Conservation (phyloP, 1,139 yeast species). For the Kazachstania sp. region DNA sequence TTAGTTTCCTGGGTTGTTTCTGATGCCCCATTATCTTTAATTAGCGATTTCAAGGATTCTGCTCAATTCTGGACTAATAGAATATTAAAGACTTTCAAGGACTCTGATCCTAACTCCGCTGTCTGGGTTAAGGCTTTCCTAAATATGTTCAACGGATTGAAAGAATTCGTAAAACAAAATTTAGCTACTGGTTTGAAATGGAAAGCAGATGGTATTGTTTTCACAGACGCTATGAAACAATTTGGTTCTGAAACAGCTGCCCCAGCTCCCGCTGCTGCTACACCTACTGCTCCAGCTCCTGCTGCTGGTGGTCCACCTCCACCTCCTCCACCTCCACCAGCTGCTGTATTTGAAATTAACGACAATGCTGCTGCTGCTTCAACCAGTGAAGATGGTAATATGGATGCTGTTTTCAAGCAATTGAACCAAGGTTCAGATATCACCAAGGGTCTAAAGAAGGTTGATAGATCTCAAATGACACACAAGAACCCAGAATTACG, state of each 20-base stretch:
- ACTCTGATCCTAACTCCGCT: conserved; percentile 53
- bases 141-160: conserved; percentile 58
- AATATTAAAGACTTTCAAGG: conserved; percentile 74
- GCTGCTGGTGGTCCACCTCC: conserved; percentile 30
- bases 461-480: conserved; percentile 88
- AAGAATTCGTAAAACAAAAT: conserved; percentile 61
- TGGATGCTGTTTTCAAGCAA: conserved; percentile 88
- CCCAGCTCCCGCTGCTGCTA: conserved; percentile 7
- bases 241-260: neutral
- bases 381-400: conserved; percentile 35
- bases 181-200: conserved; percentile 80
- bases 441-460: conserved; percentile 82
- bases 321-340: conserved; percentile 48
- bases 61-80: conserved; percentile 93
- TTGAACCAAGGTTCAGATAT: conserved; percentile 77
- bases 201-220: conserved; percentile 50
- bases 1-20: conserved; percentile 85
- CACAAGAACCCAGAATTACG: conserved; percentile 86
- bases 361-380: conserved; percentile 27
- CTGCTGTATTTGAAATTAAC: conserved; percentile 48
- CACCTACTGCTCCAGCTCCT: conserved; percentile 9
- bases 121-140: conserved; percentile 74
- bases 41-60: conserved; percentile 81
- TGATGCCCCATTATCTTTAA: conserved; percentile 55
- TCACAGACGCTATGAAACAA: conserved; percentile 38